Evolutionary conservation across 129 eudicot genomes (phyloP).

Genomic region (Heracleum sosnowskyi): DNA sequence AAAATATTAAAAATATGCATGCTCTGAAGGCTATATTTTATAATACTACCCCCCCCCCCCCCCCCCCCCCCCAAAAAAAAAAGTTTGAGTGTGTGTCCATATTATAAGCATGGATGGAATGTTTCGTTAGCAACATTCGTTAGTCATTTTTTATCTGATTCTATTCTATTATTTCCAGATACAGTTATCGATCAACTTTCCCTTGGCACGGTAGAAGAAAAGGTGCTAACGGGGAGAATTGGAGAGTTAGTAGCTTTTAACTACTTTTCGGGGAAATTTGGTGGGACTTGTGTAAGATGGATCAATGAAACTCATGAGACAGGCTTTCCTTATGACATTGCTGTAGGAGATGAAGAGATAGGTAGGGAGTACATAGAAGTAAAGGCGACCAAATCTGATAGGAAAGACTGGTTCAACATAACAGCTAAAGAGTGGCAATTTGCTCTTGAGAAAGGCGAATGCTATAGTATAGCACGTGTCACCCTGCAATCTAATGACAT

Average conservation of each 20-base stretch:
- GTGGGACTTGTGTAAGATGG: constrained; percentile 48
- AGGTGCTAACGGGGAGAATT: constrained; percentile 51
- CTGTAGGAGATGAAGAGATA: constrained; percentile 32
- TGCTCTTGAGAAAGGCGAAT: constrained; percentile 73
- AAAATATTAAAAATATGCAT: not conserved
- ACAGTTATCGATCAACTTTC: constrained; percentile 25
- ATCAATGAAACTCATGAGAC: constrained; percentile 60
- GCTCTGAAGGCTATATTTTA: not conserved
- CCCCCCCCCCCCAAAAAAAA: too few species aligned
- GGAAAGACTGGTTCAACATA: constrained; percentile 70
- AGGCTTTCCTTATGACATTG: constrained; percentile 78
- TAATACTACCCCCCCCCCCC: too few species aligned
- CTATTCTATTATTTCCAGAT: not conserved
- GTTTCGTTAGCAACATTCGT: not conserved
- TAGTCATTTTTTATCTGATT: not conserved
- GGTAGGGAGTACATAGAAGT: constrained; percentile 69
- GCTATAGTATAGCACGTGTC: constrained; percentile 70
- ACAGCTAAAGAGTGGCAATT: constrained; percentile 83
- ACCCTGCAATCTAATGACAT: constrained; percentile 33
- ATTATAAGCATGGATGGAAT: not conserved
- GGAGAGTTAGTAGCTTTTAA: constrained; percentile 73
- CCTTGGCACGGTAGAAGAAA: constrained; percentile 30
- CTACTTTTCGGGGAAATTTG: constrained; percentile 33
- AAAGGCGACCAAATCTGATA: constrained; percentile 57
- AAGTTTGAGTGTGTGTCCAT: not conserved